Evolutionary conservation across 495 filamentous ascomycete species (phyloP), one percentile per base, ranked within the genome.

Genomic region (Podospora anserina): DNA sequence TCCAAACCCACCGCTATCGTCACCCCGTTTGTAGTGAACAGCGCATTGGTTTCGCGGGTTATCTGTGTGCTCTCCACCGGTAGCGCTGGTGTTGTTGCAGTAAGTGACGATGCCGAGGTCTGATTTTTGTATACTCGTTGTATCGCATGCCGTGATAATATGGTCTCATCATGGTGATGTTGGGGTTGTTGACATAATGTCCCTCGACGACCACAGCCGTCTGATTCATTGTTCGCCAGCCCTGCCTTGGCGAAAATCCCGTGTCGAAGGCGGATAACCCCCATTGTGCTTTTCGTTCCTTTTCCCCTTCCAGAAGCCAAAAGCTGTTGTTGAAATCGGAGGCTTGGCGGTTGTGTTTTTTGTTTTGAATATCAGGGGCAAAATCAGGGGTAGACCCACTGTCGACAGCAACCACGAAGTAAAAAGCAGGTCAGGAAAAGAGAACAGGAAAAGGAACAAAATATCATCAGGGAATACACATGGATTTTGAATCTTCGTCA

Each of bases 1-100:
- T 58, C 64, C 16, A 66, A 11, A 4, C 53, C 64, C 4, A 26
- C 55, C 6, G 64, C 64, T 54, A 66, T 66, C 6, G 18, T 30
- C 9, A 66, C 49, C 5, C 30, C 61, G 16, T 30, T 61, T 5
- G 23, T 30, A 30, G 20, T 61, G 59, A 30, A 18, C 16, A 28
- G 9, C 9, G 39, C 39, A 11, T 49, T 49, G 9, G 39, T 49
- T 49, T 49, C 39, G 39, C 39, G 39, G 39, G 39, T 49, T 13
- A 49, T 18, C 39, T 49, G 39, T 13, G 39, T 49, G 9, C 9
- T 49, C 9, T 49, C 39, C 39, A 13, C 7, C 39, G 39, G 39
- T 16, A 11, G 39, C 13, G 9, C 39, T 49, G 39, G 39, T 2
- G 15, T 13, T 49, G 39, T 13, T 49, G 7, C 9, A 2, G 39